These are phyloP conservation scores for Aegilops longissima DNA, from an alignment of 176 grass and related monocot genomes.

Conservation along the genomic window DNA sequence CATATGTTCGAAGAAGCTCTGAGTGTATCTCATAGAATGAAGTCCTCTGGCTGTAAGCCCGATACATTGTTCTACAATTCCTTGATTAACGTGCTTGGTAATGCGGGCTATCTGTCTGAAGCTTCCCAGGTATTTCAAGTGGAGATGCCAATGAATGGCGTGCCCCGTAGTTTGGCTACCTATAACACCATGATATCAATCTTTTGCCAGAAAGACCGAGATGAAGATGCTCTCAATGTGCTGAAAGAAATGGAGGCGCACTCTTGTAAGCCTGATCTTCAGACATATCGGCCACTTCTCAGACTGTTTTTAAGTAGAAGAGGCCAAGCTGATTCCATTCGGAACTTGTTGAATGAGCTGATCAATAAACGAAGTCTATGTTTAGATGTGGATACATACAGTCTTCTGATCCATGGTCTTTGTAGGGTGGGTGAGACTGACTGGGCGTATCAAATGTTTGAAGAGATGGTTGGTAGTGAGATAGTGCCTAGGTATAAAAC, in stretches of 20 bases:
- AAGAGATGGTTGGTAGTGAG: slow-evolving; percentile 80
- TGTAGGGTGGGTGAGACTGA: slow-evolving; percentile 57
- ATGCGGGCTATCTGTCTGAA: slow-evolving; percentile 47
- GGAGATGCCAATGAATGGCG: slow-evolving; percentile 67
- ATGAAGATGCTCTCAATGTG: slow-evolving; percentile 56
- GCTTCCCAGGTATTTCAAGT: slow-evolving; percentile 66
- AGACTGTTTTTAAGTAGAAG: slow-evolving; percentile 56
- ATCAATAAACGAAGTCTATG: slow-evolving; percentile 52
- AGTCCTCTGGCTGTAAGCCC: slow-evolving; percentile 60
- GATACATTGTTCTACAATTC: slow-evolving; percentile 89
- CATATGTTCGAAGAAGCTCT: slow-evolving; percentile 64
- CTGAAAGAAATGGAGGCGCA: slow-evolving; percentile 66
- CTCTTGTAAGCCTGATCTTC: slow-evolving; percentile 73
- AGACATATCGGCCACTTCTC: slow-evolving; percentile 73
- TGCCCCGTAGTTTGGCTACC: slow-evolving; percentile 48
- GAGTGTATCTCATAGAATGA: slow-evolving; percentile 65
- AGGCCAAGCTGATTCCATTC: slow-evolving; percentile 38
- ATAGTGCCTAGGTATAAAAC: slow-evolving; percentile 67
- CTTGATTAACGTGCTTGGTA: slow-evolving; percentile 70
- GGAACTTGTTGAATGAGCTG: slow-evolving; percentile 55
- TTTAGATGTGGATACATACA: slow-evolving; percentile 86
- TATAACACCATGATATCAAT: slow-evolving; percentile 88
- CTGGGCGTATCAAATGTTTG: slow-evolving; percentile 61
- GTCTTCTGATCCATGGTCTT: slow-evolving; percentile 69
- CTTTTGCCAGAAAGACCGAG: slow-evolving; percentile 57